phyloP scores from a whole-genome alignment of 768 basidiomycete species.

The Lactarius evosmus region DNA sequence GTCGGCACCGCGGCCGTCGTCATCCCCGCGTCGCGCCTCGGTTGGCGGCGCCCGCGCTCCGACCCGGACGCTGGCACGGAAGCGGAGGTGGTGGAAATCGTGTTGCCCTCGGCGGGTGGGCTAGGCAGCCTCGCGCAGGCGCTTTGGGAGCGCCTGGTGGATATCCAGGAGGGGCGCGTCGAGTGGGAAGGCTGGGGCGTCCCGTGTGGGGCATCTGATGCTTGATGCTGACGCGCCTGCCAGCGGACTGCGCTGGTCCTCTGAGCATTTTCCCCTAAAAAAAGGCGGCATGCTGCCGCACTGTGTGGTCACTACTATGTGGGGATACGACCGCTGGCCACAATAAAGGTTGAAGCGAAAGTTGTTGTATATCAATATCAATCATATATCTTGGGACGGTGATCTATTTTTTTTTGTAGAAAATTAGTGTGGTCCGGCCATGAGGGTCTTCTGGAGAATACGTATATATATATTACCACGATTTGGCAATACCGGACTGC shows the following conservation, averaged over 20 bases:
- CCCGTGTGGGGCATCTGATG: constrained; percentile 29
- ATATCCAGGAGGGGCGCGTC: constrained; percentile 66
- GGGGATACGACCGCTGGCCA: background rate
- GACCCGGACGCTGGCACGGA: background rate
- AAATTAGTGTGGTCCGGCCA: too few species aligned
- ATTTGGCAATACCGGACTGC: too few species aligned
- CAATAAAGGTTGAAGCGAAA: background rate
- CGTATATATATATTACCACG: too few species aligned
- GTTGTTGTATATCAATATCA: background rate
- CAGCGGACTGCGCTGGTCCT: background rate
- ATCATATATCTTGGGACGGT: background rate
- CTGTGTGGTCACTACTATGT: background rate
- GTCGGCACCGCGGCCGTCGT: constrained; percentile 83
- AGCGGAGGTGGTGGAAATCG: constrained; percentile 15
- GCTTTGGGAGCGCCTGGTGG: constrained; percentile 69
- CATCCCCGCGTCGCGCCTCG: constrained; percentile 67
- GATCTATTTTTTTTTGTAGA: background rate
- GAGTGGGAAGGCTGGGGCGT: constrained; percentile 68
- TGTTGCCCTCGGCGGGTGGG: constrained; percentile 52
- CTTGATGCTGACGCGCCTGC: background rate
- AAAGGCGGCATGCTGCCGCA: background rate
- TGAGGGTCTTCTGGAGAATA: too few species aligned
- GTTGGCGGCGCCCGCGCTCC: constrained; percentile 48
- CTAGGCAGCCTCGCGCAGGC: constrained; percentile 56
- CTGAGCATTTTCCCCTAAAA: background rate